Conservation (phyloP, 805 yeast species). For the Scheffersomyces lignosus region DNA sequence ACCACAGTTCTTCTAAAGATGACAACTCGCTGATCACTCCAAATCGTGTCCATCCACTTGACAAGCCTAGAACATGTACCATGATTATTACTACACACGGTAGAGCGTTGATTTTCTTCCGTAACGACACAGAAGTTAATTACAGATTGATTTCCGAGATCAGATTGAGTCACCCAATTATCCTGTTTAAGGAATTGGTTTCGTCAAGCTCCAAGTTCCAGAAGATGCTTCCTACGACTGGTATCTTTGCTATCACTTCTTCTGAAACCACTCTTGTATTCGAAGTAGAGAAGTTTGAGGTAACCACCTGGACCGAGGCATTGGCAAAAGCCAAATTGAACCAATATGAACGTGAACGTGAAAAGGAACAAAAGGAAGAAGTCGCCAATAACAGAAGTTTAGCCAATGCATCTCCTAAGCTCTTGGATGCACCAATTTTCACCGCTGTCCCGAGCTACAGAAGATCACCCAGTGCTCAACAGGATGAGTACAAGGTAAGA, state of each 20-base stretch:
- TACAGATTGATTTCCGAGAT: conserved; percentile 56
- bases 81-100: conserved; percentile 63
- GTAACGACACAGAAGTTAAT: conserved; percentile 39
- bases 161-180: conserved; percentile 50
- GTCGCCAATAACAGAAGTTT: background rate
- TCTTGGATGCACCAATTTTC: conserved; percentile 24
- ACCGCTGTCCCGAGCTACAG: conserved; percentile 2
- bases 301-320: conserved; percentile 57
- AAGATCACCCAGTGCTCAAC: background rate
- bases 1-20: background rate
- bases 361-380: conserved; percentile 1
- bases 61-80: conserved; percentile 48
- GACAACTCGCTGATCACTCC: background rate
- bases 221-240: conserved; percentile 36
- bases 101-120: conserved; percentile 54
- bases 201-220: conserved; percentile 34
- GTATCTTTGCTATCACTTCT: conserved; percentile 59
- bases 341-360: conserved; percentile 18
- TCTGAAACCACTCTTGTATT: conserved; percentile 54
- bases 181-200: conserved; percentile 60
- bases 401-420: conserved; percentile 17
- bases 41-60: conserved; percentile 16
- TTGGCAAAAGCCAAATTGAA: conserved; percentile 35
- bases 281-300: conserved; percentile 53
- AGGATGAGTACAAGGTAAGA: background rate